These are phyloP conservation scores for Claviceps pazoutovae DNA, from an alignment of 2,329 filamentous ascomycete species.

Conservation along the genomic window DNA sequence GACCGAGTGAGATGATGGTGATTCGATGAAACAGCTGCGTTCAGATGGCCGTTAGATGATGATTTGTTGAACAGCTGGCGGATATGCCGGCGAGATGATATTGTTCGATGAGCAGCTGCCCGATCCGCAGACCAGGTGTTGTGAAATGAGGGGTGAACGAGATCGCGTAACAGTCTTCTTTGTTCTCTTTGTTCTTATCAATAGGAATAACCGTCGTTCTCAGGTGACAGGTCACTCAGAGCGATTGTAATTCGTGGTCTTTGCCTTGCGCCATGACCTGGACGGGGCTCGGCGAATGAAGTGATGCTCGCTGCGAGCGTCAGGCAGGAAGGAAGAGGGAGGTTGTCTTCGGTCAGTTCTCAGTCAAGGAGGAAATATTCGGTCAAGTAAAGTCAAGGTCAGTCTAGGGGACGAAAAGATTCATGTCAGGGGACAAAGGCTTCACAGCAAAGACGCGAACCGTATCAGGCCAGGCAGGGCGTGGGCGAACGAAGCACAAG, in stretches of 20 bases:
- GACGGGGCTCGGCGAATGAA: not conserved
- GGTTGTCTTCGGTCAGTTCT: too few relatives aligned
- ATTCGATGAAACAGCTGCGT: not conserved
- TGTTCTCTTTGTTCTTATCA: not conserved
- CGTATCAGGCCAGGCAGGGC: not conserved
- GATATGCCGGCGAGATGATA: not conserved
- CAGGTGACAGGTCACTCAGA: not conserved
- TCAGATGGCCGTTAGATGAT: not conserved
- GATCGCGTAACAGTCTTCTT: too few relatives aligned
- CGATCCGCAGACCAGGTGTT: conserved; percentile 5
- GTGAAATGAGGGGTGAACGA: not conserved
- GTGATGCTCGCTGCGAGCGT: not conserved
- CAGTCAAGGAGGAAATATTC: too few relatives aligned
- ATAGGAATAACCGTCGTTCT: not conserved
- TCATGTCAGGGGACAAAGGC: too few relatives aligned
- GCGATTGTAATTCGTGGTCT: not conserved
- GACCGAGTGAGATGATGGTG: not conserved
- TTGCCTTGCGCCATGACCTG: not conserved
- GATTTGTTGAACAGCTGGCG: not conserved
- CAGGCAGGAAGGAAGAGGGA: not conserved
- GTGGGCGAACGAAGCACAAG: not conserved
- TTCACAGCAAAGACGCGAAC: not conserved
- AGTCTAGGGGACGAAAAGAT: too few relatives aligned
- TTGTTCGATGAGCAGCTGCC: conserved; percentile 2
- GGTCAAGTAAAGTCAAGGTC: too few relatives aligned